These are phyloP conservation scores for Tilletiopsis washingtonensis DNA, from an alignment of 1,284 basidiomycete genomes.

Conservation along the genomic window DNA sequence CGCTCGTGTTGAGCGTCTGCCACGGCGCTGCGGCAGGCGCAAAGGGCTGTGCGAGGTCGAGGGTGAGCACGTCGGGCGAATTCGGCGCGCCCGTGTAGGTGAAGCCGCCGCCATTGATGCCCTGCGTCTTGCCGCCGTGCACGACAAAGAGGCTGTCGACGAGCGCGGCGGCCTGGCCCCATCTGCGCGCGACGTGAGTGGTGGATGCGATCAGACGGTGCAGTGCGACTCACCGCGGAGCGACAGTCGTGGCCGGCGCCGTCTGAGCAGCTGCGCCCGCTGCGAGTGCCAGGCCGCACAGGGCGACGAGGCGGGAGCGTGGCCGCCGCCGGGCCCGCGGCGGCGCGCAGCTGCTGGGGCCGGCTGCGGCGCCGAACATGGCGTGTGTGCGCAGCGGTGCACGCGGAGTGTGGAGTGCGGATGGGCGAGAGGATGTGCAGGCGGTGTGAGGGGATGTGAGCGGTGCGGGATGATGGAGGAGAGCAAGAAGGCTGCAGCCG, in stretches of 20 bases:
- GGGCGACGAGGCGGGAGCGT: too few species aligned
- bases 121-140: constrained; percentile 39
- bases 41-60: constrained; percentile 25
- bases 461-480: too few species aligned
- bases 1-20: constrained; percentile 6
- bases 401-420: too few species aligned
- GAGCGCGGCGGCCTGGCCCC: constrained; percentile 36
- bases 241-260: background rate
- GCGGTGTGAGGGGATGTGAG: too few species aligned
- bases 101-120: constrained; percentile 16
- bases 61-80: constrained; percentile 21
- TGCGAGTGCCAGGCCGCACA: background rate
- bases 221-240: background rate
- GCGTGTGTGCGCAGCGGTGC: too few species aligned
- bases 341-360: too few species aligned
- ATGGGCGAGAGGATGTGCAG: too few species aligned
- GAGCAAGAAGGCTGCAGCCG: too few species aligned
- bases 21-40: constrained; percentile 21
- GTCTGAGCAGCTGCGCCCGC: too few species aligned
- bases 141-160: constrained; percentile 22
- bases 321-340: too few species aligned
- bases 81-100: constrained; percentile 33
- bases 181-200: too few species aligned
- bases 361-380: too few species aligned
- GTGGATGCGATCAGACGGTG: background rate